Base-by-base conservation (phyloP, 108 stramenopile species). In the Schizochytrium sp. region DNA sequence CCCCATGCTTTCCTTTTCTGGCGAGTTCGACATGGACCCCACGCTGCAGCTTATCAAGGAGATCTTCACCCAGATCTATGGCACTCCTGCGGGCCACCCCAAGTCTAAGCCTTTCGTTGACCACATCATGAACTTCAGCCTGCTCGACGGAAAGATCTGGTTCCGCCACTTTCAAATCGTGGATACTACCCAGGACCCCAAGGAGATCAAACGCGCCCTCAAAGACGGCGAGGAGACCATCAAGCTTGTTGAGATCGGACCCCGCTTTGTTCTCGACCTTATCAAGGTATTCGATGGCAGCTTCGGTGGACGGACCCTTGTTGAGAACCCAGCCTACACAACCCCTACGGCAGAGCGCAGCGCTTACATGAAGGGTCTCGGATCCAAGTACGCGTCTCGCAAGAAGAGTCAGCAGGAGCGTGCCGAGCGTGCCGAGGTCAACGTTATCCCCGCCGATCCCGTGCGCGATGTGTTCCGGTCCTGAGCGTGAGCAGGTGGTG, bases 51-150 rank as follows among this genome's bases (percentile, higher is more conserved):
- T 98, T 45, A 89, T 99, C 55, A 98, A 98, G 91, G 95, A 96
- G 64, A 88, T 99, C n/a, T 95, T 99, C 72, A 92, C 95, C 19
- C 98, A 98, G 93, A 94, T 96, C 10, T 99, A 98, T 93, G 97
- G 97, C 12, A 97, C 96, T 17, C 98, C 98, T 0, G 90, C 97
- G 46, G 98, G 98, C 0, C 99, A 99, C 92, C 99, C 99, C 3
- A 99, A 99, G 94, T 95, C 94, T 92, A 99, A 99, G 91, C 99
- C 98, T 3, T 99, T 99, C 92, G 95, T 98, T 50, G 99, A 99
- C 92, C 95, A 98, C 47, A 94, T 98, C 53, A 97, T 99, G 97
- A 93, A 93, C 46, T 99, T 98, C 93, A 97, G 95, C 88, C 94
- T 97, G 88, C 96, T 95, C 0, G 98, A 98, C 92, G 95, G 96